Evolutionary conservation across 257 asterid genomes (phyloP).

Genomic region (Solanum pimpinellifolium): DNA sequence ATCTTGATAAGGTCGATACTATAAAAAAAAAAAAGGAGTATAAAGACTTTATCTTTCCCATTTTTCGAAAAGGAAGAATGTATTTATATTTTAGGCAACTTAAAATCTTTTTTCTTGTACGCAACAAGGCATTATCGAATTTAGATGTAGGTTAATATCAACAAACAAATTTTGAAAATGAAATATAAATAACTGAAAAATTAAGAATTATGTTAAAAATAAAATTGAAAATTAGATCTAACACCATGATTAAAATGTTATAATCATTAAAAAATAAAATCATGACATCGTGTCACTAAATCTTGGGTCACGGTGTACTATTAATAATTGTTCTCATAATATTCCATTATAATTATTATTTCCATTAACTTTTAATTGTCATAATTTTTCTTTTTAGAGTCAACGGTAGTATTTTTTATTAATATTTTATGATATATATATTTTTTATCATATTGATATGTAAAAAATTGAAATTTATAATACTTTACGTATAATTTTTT

Average conservation of each 20-base stretch:
- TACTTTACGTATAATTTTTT: no score
- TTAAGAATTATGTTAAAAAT: background rate
- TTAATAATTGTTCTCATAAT: background rate
- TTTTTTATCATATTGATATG: no score
- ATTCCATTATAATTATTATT: background rate
- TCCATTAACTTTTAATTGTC: no score
- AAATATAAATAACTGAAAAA: background rate
- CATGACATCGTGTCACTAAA: background rate
- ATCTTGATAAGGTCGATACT: background rate
- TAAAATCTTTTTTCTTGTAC: background rate
- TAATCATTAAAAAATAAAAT: background rate
- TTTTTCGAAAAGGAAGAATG: background rate
- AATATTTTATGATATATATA: no score
- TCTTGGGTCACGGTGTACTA: background rate
- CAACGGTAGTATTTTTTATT: rapidly evolving
- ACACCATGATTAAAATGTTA: background rate
- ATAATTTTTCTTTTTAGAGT: rapidly evolving
- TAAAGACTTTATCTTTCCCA: background rate
- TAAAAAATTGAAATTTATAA: no score
- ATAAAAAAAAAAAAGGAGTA: background rate
- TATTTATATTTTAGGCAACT: background rate
- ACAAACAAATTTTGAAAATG: background rate
- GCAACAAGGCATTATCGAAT: background rate
- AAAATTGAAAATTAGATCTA: background rate
- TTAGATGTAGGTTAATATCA: background rate